A percentile compares a stretch with the other conserved stretches of the same genome.
Conservation (phyloP, 75 land plant genomes). For the Pinus taeda region DNA sequence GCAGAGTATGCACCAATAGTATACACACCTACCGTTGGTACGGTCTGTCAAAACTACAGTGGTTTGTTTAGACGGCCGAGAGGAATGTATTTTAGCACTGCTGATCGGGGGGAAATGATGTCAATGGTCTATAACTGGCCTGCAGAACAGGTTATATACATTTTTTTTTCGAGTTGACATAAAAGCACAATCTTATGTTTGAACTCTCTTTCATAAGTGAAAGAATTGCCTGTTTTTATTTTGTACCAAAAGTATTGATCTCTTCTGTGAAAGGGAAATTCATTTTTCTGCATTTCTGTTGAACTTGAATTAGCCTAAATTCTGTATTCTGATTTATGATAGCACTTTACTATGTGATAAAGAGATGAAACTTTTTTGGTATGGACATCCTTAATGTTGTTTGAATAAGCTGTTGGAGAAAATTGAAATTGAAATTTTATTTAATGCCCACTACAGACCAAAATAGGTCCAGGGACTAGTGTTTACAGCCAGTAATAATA, state of each 20-base stretch:
- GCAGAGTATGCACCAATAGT: constrained; percentile 96
- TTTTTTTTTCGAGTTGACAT: neutral
- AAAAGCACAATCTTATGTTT: neutral
- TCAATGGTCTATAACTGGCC: constrained; percentile 99
- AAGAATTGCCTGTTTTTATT: too few relatives aligned
- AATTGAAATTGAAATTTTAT: too few relatives aligned
- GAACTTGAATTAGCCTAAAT: neutral
- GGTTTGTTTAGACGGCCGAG: constrained; percentile 95
- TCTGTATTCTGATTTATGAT: too few relatives aligned
- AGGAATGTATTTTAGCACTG: constrained; percentile 98
- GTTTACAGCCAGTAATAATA: too few relatives aligned
- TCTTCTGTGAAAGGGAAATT: neutral
- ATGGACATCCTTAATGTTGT: too few relatives aligned
- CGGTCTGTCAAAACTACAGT: constrained; percentile 97
- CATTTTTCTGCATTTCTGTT: neutral
- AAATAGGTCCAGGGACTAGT: too few relatives aligned
- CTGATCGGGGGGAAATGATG: constrained; percentile 99
- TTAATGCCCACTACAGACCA: too few relatives aligned
- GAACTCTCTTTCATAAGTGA: too few relatives aligned
- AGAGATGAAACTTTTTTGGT: too few relatives aligned
- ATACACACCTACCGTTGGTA: constrained; percentile 97
- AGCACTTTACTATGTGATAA: too few relatives aligned
- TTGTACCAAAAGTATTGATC: neutral
- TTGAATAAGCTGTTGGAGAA: too few relatives aligned
- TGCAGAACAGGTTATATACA: constrained; percentile 71